Evolutionary conservation across 495 filamentous ascomycete species (phyloP), one percentile per base, ranked within the genome.

Genomic region (Penicillium robsamsonii): DNA sequence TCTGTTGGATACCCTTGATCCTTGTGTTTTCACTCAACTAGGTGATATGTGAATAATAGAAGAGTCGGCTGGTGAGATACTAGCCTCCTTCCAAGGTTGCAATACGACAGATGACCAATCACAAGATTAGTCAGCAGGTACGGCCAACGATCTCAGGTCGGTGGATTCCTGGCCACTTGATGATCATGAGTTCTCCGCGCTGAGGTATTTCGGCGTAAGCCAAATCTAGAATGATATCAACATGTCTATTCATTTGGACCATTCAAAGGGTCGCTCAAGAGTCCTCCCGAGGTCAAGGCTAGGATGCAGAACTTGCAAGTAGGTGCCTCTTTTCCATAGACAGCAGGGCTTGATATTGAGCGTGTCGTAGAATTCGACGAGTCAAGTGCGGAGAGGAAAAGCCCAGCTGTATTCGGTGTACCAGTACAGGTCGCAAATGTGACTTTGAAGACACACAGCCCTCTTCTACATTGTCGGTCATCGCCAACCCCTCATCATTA

Each of bases 371-470:
- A 69, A 70, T 72, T 29, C 75, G 83, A 52, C 75, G 72, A 50
- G 74, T 85, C 30, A 85, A 84, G 58, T 85, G 82, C 54, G 82
- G 81, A 43, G 80, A 85, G 57, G 69, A 71, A 50, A 81, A 78
- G 62, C 83, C 82, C 0, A 41, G 55, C 8, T 79, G 76, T 61
- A 11, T 68, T 2, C 70, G 73, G 52, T 82, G 78, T 59, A 77
- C 65, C 22, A 76, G 66, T 29, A 79, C 79, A n/a, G 79, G 79
- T 41, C 75, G 78, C 27, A 77, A 76, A 38, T 79, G 77, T 58
- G 75, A 78, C 43, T 77, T 75, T 50, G 53, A 68, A 12, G 37
- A 4, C n/a, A 17, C 41, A 30, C 17, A 44, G 48, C 5, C 25
- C 7, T 48, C 11, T 52, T 60, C 41, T 33, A 37, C 47, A 22